phyloP scores from a whole-genome alignment of 163 green algal genomes.

The Chloroidium sp. region DNA sequence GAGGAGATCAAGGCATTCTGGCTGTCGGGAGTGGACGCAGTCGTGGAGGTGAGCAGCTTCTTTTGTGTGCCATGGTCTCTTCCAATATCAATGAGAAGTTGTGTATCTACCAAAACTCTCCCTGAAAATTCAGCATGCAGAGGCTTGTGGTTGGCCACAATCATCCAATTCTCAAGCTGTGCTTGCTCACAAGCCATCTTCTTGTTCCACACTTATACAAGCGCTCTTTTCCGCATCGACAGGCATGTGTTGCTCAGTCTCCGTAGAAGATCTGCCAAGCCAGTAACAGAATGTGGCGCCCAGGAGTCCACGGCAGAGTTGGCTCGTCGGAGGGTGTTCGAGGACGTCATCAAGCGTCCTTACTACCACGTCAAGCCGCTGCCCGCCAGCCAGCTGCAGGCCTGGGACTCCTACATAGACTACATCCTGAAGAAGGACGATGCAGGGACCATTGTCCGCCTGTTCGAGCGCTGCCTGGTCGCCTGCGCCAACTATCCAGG shows the following conservation, averaged over 20 bases:
- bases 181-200: too few relatives aligned
- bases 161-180: too few relatives aligned
- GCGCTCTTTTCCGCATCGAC: too few relatives aligned
- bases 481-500: conserved; percentile 71
- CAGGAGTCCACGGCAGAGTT: conserved; percentile 34
- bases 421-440: conserved; percentile 45
- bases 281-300: too few relatives aligned
- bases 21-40: conserved; percentile 18
- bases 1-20: conserved; percentile 23
- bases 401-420: conserved; percentile 71
- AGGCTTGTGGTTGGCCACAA: too few relatives aligned
- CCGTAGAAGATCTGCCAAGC: too few relatives aligned
- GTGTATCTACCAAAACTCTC: too few relatives aligned
- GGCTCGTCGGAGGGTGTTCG: conserved; percentile 37
- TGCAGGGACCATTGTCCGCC: conserved; percentile 25
- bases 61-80: too few relatives aligned
- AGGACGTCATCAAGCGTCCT: conserved; percentile 60
- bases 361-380: conserved; percentile 85
- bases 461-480: conserved; percentile 81
- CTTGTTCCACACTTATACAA: too few relatives aligned
- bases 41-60: not conserved
- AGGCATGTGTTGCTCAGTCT: too few relatives aligned
- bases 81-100: too few relatives aligned
- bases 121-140: too few relatives aligned
- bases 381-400: conserved; percentile 59